These are phyloP conservation scores for Apiospora sp. DNA, from an alignment of 2,329 filamentous ascomycete species.

Conservation along the genomic window DNA sequence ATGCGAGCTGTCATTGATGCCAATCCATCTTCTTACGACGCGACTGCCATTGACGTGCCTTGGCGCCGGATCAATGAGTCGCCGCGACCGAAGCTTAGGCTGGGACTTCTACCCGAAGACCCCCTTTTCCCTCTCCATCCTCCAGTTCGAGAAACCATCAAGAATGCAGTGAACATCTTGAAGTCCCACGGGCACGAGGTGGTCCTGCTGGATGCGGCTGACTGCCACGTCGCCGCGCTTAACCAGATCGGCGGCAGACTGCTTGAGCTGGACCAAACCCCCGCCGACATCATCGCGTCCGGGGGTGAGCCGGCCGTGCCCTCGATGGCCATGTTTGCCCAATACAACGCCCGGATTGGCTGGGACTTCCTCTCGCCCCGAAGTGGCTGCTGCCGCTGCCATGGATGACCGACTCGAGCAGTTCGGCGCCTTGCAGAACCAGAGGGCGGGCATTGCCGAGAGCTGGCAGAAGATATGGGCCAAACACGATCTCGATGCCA, in stretches of 20 bases:
- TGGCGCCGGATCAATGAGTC: conserved; percentile 24
- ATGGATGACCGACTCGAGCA: conserved; percentile 25
- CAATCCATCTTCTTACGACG: conserved; percentile 28
- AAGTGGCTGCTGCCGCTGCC: too few relatives aligned
- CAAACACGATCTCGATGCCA: conserved; percentile 28
- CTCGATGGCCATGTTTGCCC: conserved; percentile 18
- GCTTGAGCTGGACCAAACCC: conserved; percentile 29
- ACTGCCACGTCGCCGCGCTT: background rate
- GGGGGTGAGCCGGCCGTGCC: conserved; percentile 29
- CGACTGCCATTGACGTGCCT: conserved; percentile 28
- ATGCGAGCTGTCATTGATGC: conserved; percentile 30
- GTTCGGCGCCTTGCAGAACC: conserved; percentile 26
- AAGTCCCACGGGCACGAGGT: background rate
- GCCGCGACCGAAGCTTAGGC: conserved; percentile 21
- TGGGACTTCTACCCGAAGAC: conserved; percentile 31
- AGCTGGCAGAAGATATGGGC: conserved; percentile 30
- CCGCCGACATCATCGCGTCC: conserved; percentile 22
- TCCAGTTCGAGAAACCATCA: conserved; percentile 25
- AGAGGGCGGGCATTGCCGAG: conserved; percentile 27
- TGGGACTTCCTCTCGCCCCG: too few relatives aligned
- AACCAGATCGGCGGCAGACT: conserved; percentile 18
- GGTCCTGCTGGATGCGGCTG: background rate
- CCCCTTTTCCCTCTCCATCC: conserved; percentile 30
- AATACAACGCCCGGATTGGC: background rate
- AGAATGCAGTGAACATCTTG: background rate